Conservation (phyloP, 805 yeast genomes). For the Scheffersomyces amazonensis region DNA sequence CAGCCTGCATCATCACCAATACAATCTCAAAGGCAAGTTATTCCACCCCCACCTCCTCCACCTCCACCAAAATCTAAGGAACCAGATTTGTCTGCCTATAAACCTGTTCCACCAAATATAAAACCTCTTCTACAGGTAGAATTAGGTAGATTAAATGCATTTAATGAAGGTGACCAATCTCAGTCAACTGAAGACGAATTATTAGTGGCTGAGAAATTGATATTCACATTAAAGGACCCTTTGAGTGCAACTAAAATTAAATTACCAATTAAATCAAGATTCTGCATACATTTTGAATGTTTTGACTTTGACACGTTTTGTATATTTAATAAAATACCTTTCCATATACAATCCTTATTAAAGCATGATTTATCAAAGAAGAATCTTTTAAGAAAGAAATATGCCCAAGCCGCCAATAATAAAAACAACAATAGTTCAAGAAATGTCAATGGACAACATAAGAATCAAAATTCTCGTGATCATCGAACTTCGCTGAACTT, state of each 20-base stretch:
- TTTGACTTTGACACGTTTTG: slow-evolving; percentile 43
- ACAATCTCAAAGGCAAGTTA: neutral
- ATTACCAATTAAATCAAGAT: slow-evolving; percentile 37
- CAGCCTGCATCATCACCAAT: neutral
- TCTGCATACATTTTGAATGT: slow-evolving; percentile 42
- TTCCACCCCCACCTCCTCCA: neutral
- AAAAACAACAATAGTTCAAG: neutral
- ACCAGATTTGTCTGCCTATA: slow-evolving; percentile 10
- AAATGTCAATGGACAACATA: slow-evolving; percentile 1
- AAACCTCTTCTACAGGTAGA: slow-evolving; percentile 26
- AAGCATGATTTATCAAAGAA: slow-evolving; percentile 24
- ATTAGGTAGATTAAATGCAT: slow-evolving; percentile 14
- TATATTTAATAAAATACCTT: slow-evolving; percentile 32
- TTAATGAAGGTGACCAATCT: neutral
- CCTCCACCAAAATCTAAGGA: neutral
- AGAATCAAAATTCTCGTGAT: neutral
- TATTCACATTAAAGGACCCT: slow-evolving; percentile 40
- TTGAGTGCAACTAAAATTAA: slow-evolving; percentile 34
- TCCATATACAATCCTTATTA: slow-evolving; percentile 18
- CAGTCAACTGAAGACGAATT: neutral
- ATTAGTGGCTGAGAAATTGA: slow-evolving; percentile 15
- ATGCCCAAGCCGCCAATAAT: neutral
- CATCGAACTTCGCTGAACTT: slow-evolving; percentile 4
- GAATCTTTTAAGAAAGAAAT: slow-evolving; percentile 11
- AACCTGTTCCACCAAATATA: slow-evolving; percentile 26